Base-by-base conservation (phyloP, 495 filamentous ascomycete species). In the Articulospora tetracladia region DNA sequence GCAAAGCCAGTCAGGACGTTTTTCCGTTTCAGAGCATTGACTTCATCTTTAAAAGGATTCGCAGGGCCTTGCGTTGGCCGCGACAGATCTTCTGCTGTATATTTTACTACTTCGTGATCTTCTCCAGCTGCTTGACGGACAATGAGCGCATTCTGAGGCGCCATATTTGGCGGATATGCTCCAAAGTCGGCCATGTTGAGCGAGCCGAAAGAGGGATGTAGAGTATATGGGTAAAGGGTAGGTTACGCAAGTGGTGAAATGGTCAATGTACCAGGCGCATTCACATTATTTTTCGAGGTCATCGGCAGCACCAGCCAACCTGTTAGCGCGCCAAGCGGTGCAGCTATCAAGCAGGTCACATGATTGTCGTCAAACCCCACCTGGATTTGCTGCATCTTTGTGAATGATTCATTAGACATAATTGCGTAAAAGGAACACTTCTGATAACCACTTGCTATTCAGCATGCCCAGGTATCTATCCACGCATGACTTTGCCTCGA, bases 1-100 rank as follows among this genome's bases (percentile, higher is more conserved):
- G 95, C 95, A 68, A 83, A 86, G 4, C 94, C 94, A 0, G 95
- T 97, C 11, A 95, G 86, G 1, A 98, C 87, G 61, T 94, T 93
- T 67, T 96, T 96, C 57, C 93, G 86, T 72, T 93, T 95, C 32
- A 88, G 68, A 53, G 81, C 77, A 30, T 77, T 76, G 26, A 75
- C 64, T 28, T 84, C 82, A 54, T 84, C 77, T 70, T 87, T 86
- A 76, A 90, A 91, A n/a, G 92, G 90, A 70, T 96, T 93, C 24
- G 81, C 75, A 28, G 92, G 92, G 4, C 91, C 91, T 64, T 89
- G 78, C 0, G 75, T 71, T 1, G 89, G 86, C 39, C 86, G 83
- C 27, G 81, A 77, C 34, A 96, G 79, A 63, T 91, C 86, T 32
- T 79, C 76, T 61, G 73, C 76, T 52, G 86, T 85, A 72, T 92